Evolutionary conservation across 108 stramenopile genomes (phyloP).

Genomic region (Epithemia pelagica): DNA sequence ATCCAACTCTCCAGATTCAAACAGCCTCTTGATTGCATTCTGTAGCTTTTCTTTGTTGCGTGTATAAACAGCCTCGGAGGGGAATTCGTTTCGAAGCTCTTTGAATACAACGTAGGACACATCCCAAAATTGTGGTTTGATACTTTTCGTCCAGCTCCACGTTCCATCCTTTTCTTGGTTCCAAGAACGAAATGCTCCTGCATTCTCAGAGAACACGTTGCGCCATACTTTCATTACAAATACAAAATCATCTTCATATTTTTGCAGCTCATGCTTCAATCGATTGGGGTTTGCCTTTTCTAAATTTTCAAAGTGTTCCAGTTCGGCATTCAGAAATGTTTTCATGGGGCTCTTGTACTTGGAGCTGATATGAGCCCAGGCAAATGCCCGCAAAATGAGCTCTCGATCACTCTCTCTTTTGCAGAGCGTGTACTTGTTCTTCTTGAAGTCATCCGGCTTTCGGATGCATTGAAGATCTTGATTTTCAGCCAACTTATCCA

Average conservation of each 20-base stretch:
- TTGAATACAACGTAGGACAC: constrained; percentile 3
- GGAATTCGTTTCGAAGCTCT: neutral
- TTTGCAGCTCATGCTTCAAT: neutral
- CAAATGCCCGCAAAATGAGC: constrained; percentile 15
- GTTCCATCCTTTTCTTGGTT: neutral
- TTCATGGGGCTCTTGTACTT: constrained; percentile 7
- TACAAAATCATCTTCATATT: constrained; percentile 3
- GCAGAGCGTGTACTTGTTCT: constrained; percentile 1
- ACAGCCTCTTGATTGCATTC: neutral
- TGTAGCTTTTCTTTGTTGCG: constrained; percentile 3
- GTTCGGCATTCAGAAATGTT: constrained; percentile 2
- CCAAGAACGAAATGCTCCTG: constrained; percentile 11
- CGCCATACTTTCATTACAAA: constrained; percentile 4
- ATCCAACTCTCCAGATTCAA: neutral
- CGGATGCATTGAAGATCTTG: constrained; percentile 2
- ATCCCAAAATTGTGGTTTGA: constrained; percentile 8
- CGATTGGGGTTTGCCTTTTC: neutral
- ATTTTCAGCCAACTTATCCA: constrained; percentile 8
- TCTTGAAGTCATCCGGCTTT: neutral
- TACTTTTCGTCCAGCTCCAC: neutral
- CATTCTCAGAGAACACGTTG: constrained; percentile 9
- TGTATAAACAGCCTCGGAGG: neutral
- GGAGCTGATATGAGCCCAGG: neutral
- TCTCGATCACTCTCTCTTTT: constrained; percentile 13
- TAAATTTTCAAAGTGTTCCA: constrained; percentile 4